These are phyloP conservation scores for Arthrobotrys entomopaga DNA, from an alignment of 2,329 filamentous ascomycete genomes.

Conservation along the genomic window DNA sequence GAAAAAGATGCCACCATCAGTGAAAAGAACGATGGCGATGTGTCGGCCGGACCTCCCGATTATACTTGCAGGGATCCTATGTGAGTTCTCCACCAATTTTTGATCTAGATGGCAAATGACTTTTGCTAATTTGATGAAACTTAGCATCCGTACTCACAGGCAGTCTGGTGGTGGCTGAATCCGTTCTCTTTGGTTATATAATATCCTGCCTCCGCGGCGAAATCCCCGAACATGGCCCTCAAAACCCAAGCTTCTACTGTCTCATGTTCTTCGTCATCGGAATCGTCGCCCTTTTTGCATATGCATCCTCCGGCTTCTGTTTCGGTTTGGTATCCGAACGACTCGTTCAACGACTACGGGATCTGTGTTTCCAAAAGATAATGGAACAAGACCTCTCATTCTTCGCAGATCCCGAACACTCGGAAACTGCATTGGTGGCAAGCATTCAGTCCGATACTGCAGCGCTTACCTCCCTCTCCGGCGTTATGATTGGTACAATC, in stretches of 20 bases:
- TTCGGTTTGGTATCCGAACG: conserved; percentile 66
- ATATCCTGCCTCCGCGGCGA: conserved; percentile 64
- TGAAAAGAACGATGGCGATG: conserved; percentile 45
- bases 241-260: conserved; percentile 63
- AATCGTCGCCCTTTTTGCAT: conserved; percentile 65
- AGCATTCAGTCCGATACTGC: conserved; percentile 66
- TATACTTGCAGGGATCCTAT: conserved; percentile 34
- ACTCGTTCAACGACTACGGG: conserved; percentile 64
- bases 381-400: conserved; percentile 61
- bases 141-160: conserved; percentile 65
- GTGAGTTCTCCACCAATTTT: conserved; percentile 13
- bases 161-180: conserved; percentile 70
- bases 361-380: conserved; percentile 61
- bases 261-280: conserved; percentile 68
- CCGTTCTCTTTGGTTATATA: conserved; percentile 68
- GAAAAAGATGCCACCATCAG: conserved; percentile 18
- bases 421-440: conserved; percentile 64
- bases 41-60: conserved; percentile 42
- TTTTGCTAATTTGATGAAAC: not conserved
- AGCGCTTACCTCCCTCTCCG: conserved; percentile 65
- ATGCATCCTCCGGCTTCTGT: conserved; percentile 64
- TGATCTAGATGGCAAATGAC: not conserved
- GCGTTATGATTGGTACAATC: conserved; percentile 66
- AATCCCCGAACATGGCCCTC: conserved; percentile 63
- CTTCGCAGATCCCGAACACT: conserved; percentile 64